phyloP scores from a whole-genome alignment of 345 rosid species.

The Eucalyptus polybractea region DNA sequence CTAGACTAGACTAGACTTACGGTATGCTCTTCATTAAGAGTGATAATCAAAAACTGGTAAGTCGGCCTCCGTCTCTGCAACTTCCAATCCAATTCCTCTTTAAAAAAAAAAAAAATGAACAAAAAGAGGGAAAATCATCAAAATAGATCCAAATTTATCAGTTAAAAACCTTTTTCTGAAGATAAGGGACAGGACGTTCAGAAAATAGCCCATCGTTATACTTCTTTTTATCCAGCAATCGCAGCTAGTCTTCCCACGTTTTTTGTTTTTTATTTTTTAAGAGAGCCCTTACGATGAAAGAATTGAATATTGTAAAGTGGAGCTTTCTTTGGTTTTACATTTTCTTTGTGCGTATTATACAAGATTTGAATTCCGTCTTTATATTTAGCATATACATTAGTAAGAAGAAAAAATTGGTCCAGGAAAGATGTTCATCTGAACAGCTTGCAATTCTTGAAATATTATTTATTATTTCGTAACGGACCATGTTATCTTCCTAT shows the following conservation, averaged over 20 bases:
- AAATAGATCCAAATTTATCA: background rate
- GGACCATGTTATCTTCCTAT: no score
- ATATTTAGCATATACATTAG: background rate
- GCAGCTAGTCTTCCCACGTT: background rate
- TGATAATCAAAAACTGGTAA: background rate
- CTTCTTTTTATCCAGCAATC: background rate
- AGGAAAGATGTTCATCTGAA: no score
- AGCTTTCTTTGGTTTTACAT: background rate
- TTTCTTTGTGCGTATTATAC: no score
- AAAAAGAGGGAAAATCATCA: background rate
- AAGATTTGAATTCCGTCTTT: background rate
- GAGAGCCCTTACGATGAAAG: background rate
- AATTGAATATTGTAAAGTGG: background rate
- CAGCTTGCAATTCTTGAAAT: no score
- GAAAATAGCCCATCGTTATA: background rate
- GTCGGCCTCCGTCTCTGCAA: background rate
- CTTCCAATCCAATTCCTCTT: background rate
- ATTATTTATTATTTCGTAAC: no score
- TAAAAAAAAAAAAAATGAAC: no score
- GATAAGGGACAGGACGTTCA: background rate
- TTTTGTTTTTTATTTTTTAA: no score
- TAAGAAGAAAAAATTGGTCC: no score
- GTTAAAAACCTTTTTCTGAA: background rate
- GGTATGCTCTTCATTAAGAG: background rate
- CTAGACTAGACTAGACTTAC: background rate